Evolutionary conservation across 2,329 filamentous ascomycete genomes (phyloP).

Genomic region (Trichoderma atroviride): DNA sequence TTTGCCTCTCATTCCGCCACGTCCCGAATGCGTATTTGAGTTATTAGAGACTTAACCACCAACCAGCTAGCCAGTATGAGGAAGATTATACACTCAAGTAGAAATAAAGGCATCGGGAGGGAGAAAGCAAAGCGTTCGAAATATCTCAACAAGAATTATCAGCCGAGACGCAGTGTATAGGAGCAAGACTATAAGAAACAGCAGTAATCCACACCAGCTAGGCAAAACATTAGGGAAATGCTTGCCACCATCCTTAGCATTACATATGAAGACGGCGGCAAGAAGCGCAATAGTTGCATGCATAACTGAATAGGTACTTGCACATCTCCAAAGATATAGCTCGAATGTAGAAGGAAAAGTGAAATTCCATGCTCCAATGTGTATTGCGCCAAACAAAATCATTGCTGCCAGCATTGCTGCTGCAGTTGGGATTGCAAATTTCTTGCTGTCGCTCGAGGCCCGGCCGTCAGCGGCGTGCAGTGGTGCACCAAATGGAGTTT

Average conservation of each 20-base stretch:
- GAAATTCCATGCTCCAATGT: not conserved
- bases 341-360: not conserved
- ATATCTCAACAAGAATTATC: not conserved
- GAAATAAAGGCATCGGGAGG: not conserved
- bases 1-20: not conserved
- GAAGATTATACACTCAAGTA: not conserved
- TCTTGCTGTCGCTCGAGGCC: not conserved
- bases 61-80: not conserved
- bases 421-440: not conserved
- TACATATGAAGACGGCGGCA: not conserved
- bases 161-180: not conserved
- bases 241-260: not conserved
- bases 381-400: not conserved
- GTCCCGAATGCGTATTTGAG: not conserved
- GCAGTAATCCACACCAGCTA: not conserved
- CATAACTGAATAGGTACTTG: not conserved
- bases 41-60: not conserved
- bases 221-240: not conserved
- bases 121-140: constrained; percentile 7
- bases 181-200: not conserved
- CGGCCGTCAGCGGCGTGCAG: not conserved
- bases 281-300: not conserved
- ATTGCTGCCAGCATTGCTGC: not conserved
- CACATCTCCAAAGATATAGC: not conserved
- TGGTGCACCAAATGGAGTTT: not conserved